Evolutionary conservation across 1,139 yeast genomes (phyloP), one percentile per base, ranked within the genome.

Genomic region (Blastobotrys elegans): DNA sequence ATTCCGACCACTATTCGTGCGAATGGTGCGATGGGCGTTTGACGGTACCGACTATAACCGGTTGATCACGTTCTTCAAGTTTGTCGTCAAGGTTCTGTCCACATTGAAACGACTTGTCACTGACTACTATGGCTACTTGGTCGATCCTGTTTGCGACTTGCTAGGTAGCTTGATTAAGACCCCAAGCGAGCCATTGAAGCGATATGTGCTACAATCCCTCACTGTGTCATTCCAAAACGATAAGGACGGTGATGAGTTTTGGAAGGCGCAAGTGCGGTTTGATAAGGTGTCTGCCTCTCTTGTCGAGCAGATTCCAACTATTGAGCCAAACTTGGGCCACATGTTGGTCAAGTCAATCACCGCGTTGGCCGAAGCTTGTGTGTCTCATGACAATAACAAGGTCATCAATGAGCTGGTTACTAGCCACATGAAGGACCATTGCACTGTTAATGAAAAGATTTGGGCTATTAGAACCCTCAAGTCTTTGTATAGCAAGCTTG

Each of bases 11-110:
- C 70, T 88, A 60, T 90, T 94, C 69, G 90, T 92, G 5, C 74
- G 82, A 34, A 73, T 88, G 61, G 89, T 84, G n/a, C 80, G 92
- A 65, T 92, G 98, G 98, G 95, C 97, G 2, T 77, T 86, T 56
- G 82, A 79, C 53, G 95, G 89, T 47, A 92, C 84, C 64, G 88
- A 86, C 41, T 37, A 54, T 47, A 6, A 39, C 50, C 41, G 50
- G 48, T 32, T 53, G 51, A 50, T 77, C 43, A 82, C 95, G 4
- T 88, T 90, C 69, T 88, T 85, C 77, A 84, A 84, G 65, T 89
- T 92, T 66, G 84, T 85, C 72, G 84, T 82, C 68, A 86, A 82
- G 62, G 70, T 92, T 57, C 92, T 90, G 65, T 92, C 86, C 57
- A 82, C 77, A 61, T 73, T 92, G 66, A 86, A 82, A 73, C 81